These are phyloP conservation scores for Keithomyces neogunnii DNA, from an alignment of 2,329 filamentous ascomycete species.

Conservation along the genomic window DNA sequence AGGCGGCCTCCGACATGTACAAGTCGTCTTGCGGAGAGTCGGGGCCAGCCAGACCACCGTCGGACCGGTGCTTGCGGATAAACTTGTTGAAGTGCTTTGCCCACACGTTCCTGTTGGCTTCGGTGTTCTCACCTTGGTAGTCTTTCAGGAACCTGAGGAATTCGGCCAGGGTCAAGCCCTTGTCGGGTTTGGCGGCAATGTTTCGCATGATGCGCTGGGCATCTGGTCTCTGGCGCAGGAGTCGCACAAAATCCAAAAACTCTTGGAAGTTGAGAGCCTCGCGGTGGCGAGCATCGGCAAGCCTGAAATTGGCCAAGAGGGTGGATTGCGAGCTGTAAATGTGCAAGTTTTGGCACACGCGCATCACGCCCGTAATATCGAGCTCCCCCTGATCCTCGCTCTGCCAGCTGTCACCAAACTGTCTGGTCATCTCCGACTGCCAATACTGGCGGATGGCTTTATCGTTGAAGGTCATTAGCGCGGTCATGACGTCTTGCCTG, in stretches of 20 bases:
- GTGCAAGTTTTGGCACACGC: constrained; percentile 80
- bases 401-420: constrained; percentile 45
- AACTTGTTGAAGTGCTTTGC: constrained; percentile 63
- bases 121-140: constrained; percentile 68
- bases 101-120: constrained; percentile 58
- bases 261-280: constrained; percentile 68
- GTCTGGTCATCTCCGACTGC: constrained; percentile 71
- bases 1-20: constrained; percentile 66
- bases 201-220: constrained; percentile 64
- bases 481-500: constrained; percentile 83
- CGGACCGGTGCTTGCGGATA: constrained; percentile 48
- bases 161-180: constrained; percentile 60
- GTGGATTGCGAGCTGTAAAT: constrained; percentile 79
- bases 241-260: constrained; percentile 75
- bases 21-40: constrained; percentile 38
- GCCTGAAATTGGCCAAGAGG: constrained; percentile 64
- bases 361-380: constrained; percentile 69
- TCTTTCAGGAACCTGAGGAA: constrained; percentile 70
- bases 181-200: constrained; percentile 47
- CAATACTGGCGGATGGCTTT: constrained; percentile 78
- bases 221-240: constrained; percentile 78
- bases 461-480: constrained; percentile 76
- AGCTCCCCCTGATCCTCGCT: constrained; percentile 58
- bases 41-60: constrained; percentile 29
- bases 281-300: constrained; percentile 56